A percentile compares a stretch with the other conserved stretches of the same genome.
Evolutionary conservation across 2,329 filamentous ascomycete species (phyloP).

Genomic region (Penicillium sp.): DNA sequence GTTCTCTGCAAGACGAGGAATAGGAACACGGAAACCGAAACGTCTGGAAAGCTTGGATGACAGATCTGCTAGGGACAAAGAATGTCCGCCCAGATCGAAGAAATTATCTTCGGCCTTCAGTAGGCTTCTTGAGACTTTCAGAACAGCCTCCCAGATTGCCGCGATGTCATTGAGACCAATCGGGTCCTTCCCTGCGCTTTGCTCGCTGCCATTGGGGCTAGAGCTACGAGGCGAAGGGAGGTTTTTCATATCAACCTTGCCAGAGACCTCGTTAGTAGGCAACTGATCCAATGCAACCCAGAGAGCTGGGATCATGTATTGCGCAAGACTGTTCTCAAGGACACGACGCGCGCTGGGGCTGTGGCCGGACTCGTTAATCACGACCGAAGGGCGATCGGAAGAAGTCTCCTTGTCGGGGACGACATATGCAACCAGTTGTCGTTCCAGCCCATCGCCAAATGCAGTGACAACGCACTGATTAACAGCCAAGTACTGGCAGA

Average conservation of each 20-base stretch:
- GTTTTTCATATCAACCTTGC: slow-evolving; percentile 71
- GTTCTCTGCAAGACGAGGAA: slow-evolving; percentile 67
- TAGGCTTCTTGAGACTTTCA: slow-evolving; percentile 61
- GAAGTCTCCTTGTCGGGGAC: slow-evolving; percentile 62
- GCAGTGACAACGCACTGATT: slow-evolving; percentile 69
- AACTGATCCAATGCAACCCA: slow-evolving; percentile 72
- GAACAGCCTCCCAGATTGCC: slow-evolving; percentile 67
- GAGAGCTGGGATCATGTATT: slow-evolving; percentile 78
- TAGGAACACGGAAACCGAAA: slow-evolving; percentile 71
- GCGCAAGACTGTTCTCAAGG: slow-evolving; percentile 66
- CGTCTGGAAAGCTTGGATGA: slow-evolving; percentile 66
- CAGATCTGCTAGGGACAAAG: slow-evolving; percentile 71
- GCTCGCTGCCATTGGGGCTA: slow-evolving; percentile 43
- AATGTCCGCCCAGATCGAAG: slow-evolving; percentile 79
- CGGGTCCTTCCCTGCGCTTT: slow-evolving; percentile 57
- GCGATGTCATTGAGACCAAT: slow-evolving; percentile 67
- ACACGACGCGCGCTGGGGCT: slow-evolving; percentile 66
- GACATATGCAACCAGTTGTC: slow-evolving; percentile 73
- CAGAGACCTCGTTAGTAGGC: slow-evolving; percentile 74
- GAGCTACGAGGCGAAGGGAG: slow-evolving; percentile 64
- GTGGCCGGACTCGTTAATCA: slow-evolving; percentile 68
- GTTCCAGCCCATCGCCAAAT: slow-evolving; percentile 72
- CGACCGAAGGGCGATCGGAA: slow-evolving; percentile 58
- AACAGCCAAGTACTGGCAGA: slow-evolving; percentile 67
- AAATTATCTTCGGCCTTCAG: slow-evolving; percentile 72